Evolutionary conservation across 2,329 filamentous ascomycete genomes (phyloP).

Genomic region (Tolypocladium album): DNA sequence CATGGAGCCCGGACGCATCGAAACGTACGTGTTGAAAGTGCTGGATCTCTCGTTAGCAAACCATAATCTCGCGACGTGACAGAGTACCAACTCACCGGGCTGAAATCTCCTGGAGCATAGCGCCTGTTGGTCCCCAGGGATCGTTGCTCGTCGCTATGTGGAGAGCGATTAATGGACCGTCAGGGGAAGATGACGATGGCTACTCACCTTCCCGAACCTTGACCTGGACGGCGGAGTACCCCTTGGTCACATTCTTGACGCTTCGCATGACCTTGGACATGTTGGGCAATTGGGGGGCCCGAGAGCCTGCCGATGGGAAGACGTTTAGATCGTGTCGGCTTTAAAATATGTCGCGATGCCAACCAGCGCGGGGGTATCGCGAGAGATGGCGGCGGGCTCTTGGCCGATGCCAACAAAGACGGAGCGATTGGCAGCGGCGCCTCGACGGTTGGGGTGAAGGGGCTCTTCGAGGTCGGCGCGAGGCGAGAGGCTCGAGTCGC

Average conservation of each 20-base stretch:
- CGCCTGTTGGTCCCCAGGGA: slow-evolving; percentile 89
- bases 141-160: slow-evolving; percentile 88
- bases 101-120: not conserved
- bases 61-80: not conserved
- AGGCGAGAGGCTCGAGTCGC: not conserved
- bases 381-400: not conserved
- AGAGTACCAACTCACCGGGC: slow-evolving; percentile 29
- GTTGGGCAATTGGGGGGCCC: slow-evolving; percentile 18
- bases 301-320: not conserved
- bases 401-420: not conserved
- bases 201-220: slow-evolving; percentile 90
- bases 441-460: not conserved
- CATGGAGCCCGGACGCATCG: not conserved
- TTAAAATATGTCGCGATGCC: not conserved
- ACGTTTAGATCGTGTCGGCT: not conserved
- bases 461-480: not conserved
- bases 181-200: not conserved
- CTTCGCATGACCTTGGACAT: slow-evolving; percentile 98
- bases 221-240: slow-evolving; percentile 91
- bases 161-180: not conserved
- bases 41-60: slow-evolving; percentile 29
- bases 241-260: slow-evolving; percentile 99
- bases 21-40: slow-evolving; percentile 85
- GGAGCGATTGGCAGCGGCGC: not conserved
- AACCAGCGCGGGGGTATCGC: not conserved